These are phyloP conservation scores for Drechslerella coelobrocha DNA, from an alignment of 2,329 filamentous ascomycete species.

Conservation along the genomic window DNA sequence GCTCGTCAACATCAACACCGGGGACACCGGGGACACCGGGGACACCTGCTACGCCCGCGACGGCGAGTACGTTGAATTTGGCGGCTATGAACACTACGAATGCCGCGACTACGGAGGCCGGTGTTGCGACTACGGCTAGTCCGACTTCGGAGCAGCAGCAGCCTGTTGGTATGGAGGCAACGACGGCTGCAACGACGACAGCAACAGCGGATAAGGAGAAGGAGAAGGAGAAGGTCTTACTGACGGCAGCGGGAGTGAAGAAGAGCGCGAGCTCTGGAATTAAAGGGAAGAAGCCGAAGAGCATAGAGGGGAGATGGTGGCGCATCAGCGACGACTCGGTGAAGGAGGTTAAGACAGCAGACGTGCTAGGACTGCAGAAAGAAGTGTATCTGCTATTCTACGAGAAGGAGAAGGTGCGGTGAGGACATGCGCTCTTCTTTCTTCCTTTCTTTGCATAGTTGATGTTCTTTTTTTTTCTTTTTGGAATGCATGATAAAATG, in stretches of 20 bases:
- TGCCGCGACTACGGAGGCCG: not conserved
- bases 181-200: not conserved
- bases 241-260: slow-evolving; percentile 13
- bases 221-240: not conserved
- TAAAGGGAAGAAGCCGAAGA: slow-evolving; percentile 64
- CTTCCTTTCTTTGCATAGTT: not conserved
- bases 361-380: slow-evolving; percentile 90
- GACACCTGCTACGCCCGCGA: slow-evolving; percentile 51
- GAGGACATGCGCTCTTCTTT: not conserved
- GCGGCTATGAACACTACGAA: not conserved
- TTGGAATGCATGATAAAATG: no score
- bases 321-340: slow-evolving; percentile 96
- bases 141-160: slow-evolving; percentile 3
- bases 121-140: not conserved
- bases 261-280: slow-evolving; percentile 12
- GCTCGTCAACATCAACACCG: not conserved
- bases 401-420: slow-evolving; percentile 62
- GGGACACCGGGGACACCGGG: slow-evolving; percentile 49
- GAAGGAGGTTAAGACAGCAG: slow-evolving; percentile 88
- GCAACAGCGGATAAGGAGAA: not conserved
- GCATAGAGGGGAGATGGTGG: slow-evolving; percentile 81
- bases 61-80: slow-evolving; percentile 2
- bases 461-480: not conserved
- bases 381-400: slow-evolving; percentile 98
- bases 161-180: not conserved